A percentile compares a stretch with the other conserved stretches of the same genome.
phyloP scores from a whole-genome alignment of 1,284 basidiomycete species.

The Trametes sp. region DNA sequence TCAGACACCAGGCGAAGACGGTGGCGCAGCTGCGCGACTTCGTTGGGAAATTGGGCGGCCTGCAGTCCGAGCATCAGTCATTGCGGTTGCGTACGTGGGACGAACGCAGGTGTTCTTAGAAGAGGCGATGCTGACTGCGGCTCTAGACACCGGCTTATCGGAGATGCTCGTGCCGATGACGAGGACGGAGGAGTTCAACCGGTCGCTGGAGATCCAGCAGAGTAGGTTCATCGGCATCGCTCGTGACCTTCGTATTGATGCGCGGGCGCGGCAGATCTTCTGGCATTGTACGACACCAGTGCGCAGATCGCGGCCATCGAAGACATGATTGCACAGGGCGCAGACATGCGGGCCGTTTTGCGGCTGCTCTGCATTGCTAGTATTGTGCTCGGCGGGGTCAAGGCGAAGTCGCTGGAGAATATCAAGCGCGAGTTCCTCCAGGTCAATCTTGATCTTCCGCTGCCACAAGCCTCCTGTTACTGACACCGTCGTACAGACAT shows the following conservation, averaged over 20 bases:
- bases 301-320: conserved; percentile 85
- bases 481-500: conserved; percentile 61
- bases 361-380: conserved; percentile 89
- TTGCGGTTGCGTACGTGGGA: conserved; percentile 80
- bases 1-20: conserved; percentile 85
- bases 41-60: conserved; percentile 91
- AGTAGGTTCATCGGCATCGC: conserved; percentile 58
- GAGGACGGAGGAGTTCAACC: conserved; percentile 89
- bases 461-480: conserved; percentile 7
- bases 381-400: conserved; percentile 86
- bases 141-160: conserved; percentile 89
- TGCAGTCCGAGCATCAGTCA: conserved; percentile 92
- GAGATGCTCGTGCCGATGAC: conserved; percentile 90
- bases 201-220: conserved; percentile 94
- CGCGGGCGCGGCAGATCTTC: conserved; percentile 65
- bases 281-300: conserved; percentile 87
- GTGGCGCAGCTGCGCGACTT: conserved; percentile 94
- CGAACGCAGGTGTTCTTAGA: conserved; percentile 9
- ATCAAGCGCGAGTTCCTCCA: conserved; percentile 94
- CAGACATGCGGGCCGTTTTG: conserved; percentile 79
- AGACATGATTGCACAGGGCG: conserved; percentile 86
- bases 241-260: not conserved
- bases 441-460: conserved; percentile 48
- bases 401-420: conserved; percentile 85
- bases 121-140: conserved; percentile 6